These are phyloP conservation scores for Mortierella sp. DNA, from an alignment of 371 early-diverging fungal genomes.

Conservation along the genomic window DNA sequence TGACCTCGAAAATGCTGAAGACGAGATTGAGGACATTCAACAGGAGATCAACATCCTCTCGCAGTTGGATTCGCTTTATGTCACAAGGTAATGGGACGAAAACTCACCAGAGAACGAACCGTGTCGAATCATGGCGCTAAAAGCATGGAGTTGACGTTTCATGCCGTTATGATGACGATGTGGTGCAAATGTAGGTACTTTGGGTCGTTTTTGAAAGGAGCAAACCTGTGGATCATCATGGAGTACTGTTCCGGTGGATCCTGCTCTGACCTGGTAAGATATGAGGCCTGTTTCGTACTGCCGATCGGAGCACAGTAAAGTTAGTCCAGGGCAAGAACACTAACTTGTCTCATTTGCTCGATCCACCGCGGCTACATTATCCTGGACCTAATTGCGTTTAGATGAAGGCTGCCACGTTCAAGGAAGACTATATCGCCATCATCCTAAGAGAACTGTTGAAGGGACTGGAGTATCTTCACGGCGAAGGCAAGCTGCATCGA, in stretches of 20 bases:
- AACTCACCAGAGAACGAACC: no score
- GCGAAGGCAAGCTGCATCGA: slow-evolving; percentile 94
- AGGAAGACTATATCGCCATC: slow-evolving; percentile 92
- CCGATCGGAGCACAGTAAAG: no score
- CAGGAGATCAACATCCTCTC: slow-evolving; percentile 96
- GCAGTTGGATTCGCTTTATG: slow-evolving; percentile 91
- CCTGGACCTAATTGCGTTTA: no score
- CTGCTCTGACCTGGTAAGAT: slow-evolving; percentile 85
- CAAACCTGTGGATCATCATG: slow-evolving; percentile 94
- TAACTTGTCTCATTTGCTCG: no score
- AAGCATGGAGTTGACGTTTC: no score
- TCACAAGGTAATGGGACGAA: slow-evolving; percentile 76
- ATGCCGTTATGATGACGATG: no score
- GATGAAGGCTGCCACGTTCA: slow-evolving; percentile 86
- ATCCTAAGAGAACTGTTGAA: slow-evolving; percentile 90
- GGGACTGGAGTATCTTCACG: slow-evolving; percentile 96
- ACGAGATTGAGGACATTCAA: slow-evolving; percentile 98
- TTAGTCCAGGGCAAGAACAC: no score
- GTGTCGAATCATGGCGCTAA: no score
- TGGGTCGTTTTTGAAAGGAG: slow-evolving; percentile 84
- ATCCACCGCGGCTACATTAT: no score
- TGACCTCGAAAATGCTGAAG: slow-evolving; percentile 93
- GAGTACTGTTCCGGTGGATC: slow-evolving; percentile 94
- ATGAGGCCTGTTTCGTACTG: neutral
- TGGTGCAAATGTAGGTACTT: slow-evolving; percentile 73